Evolutionary conservation across 2,329 filamentous ascomycete genomes (phyloP).

Genomic region (Aureobasidium leucospermi): DNA sequence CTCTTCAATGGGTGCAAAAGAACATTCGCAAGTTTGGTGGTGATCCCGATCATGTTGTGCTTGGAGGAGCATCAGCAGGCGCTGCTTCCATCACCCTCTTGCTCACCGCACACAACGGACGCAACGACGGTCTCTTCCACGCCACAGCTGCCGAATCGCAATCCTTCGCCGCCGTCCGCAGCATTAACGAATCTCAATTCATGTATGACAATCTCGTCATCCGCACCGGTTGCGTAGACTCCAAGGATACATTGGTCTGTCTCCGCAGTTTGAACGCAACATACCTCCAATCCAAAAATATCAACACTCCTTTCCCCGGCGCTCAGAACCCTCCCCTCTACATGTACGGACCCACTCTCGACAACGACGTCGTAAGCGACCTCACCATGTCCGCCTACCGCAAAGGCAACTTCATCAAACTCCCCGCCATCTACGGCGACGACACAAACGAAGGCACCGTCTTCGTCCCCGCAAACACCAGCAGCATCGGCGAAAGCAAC

Average conservation of each 20-base stretch:
- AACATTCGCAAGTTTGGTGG: constrained; percentile 63
- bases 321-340: constrained; percentile 38
- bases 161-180: constrained; percentile 44
- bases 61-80: constrained; percentile 63
- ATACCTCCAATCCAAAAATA: constrained; percentile 40
- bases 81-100: constrained; percentile 59
- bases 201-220: constrained; percentile 45
- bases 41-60: constrained; percentile 57
- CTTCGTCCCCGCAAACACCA: constrained; percentile 48
- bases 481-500: constrained; percentile 43
- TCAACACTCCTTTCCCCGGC: constrained; percentile 40
- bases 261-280: constrained; percentile 39
- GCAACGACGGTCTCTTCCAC: constrained; percentile 43
- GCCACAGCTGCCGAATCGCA: constrained; percentile 49
- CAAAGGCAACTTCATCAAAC: constrained; percentile 42
- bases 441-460: constrained; percentile 59
- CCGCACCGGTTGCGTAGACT: constrained; percentile 40
- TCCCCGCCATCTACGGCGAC: constrained; percentile 50
- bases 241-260: constrained; percentile 40
- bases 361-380: constrained; percentile 44
- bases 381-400: constrained; percentile 44
- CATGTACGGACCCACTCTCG: constrained; percentile 46
- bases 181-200: constrained; percentile 42
- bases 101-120: constrained; percentile 47
- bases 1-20: constrained; percentile 61